Evolutionary conservation across 1,284 basidiomycete species (phyloP).

Genomic region (Rhodotorula sp.): DNA sequence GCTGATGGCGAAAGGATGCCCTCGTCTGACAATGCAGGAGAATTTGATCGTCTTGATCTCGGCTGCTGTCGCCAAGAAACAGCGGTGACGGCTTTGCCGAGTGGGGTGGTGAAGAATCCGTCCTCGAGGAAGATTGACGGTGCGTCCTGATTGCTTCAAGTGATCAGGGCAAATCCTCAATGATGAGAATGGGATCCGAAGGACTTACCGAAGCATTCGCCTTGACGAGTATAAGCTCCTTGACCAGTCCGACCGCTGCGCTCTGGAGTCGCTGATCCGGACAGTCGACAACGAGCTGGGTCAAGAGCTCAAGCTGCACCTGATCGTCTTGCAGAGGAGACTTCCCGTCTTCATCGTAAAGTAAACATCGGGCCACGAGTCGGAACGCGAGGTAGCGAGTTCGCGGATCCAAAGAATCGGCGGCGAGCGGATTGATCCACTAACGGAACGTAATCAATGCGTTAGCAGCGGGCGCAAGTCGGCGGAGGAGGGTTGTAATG

Average conservation of each 20-base stretch:
- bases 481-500: too few relatives aligned
- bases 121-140: constrained; percentile 9
- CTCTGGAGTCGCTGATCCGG: constrained; percentile 4
- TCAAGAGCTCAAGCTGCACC: constrained; percentile 13
- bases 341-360: too few relatives aligned
- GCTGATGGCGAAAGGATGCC: too few relatives aligned
- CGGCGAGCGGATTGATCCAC: constrained; percentile 19
- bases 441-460: neutral
- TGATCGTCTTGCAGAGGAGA: neutral
- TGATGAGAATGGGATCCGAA: too few relatives aligned
- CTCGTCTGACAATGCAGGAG: too few relatives aligned
- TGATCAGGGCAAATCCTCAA: too few relatives aligned
- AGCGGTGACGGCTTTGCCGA: constrained; percentile 1
- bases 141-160: too few relatives aligned
- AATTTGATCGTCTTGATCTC: neutral
- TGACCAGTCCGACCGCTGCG: constrained; percentile 20
- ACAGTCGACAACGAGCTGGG: constrained; percentile 15
- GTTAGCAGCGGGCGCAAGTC: neutral
- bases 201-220: neutral
- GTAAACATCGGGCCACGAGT: constrained; percentile 14
- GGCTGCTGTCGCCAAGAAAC: neutral
- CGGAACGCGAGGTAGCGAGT: constrained; percentile 30
- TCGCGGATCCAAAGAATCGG: constrained; percentile 5
- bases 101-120: constrained; percentile 1
- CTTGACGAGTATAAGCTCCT: constrained; percentile 10